Percentiles rank a stretch among this genome's conserved stretches.
phyloP scores from a whole-genome alignment of 1,139 yeast genomes.

The Scheffersomyces stambukii region DNA sequence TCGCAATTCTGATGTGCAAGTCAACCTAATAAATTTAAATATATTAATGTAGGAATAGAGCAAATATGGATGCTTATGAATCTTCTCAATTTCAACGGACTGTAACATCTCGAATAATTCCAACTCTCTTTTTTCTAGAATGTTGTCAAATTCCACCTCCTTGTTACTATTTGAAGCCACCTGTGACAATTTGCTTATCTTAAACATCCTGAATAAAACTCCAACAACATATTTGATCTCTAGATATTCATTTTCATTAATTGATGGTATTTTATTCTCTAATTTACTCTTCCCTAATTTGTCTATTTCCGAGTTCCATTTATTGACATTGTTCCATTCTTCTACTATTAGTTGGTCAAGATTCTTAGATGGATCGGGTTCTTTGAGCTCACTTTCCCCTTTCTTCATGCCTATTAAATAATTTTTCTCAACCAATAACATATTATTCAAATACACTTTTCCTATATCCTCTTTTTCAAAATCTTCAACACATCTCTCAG shows the following conservation, averaged over 20 bases:
- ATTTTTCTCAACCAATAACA: conserved; percentile 25
- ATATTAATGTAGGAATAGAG: conserved; percentile 48
- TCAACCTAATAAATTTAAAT: conserved; percentile 45
- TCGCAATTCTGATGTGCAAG: conserved; percentile 36
- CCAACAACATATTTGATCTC: conserved; percentile 36
- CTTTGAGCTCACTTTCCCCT: conserved; percentile 16
- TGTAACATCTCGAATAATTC: conserved; percentile 45
- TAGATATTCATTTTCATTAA: conserved; percentile 34
- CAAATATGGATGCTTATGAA: conserved; percentile 46
- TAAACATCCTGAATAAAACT: conserved; percentile 23
- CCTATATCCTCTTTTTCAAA: conserved; percentile 31
- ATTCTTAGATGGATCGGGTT: conserved; percentile 13
- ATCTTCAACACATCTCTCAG: conserved; percentile 35
- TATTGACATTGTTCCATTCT: conserved; percentile 25
- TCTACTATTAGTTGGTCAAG: conserved; percentile 14
- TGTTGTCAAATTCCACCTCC: no score
- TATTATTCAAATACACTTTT: conserved; percentile 16
- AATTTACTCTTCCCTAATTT: conserved; percentile 26
- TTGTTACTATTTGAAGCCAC: conserved; percentile 1
- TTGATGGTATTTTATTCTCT: conserved; percentile 24
- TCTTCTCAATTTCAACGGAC: conserved; percentile 51
- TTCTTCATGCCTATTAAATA: conserved; percentile 20
- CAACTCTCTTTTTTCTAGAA: conserved; percentile 17
- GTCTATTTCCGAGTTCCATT: conserved; percentile 34
- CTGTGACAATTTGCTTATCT: conserved; percentile 3